Percentiles rank a stretch among this genome's conserved stretches.
These are phyloP conservation scores for Favolaschia claudopus DNA, from an alignment of 768 basidiomycete genomes.

Conservation along the genomic window DNA sequence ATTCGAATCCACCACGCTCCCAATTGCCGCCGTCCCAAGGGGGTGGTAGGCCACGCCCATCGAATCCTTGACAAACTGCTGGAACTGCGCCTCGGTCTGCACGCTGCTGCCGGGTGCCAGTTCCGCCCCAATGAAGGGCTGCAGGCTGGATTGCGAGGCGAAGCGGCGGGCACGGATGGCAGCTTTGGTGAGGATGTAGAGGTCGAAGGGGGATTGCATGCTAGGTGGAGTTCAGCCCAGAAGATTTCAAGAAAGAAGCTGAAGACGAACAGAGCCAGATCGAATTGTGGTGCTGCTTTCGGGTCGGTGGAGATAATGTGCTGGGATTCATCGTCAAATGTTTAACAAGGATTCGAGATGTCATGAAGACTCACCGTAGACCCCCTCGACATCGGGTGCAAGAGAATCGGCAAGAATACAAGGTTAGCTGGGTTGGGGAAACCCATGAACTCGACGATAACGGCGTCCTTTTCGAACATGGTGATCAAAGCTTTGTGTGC, in stretches of 20 bases:
- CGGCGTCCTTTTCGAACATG: background rate
- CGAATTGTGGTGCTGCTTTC: background rate
- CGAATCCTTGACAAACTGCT: background rate
- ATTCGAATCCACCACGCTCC: conserved; percentile 2
- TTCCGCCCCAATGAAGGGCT: no score
- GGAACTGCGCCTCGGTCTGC: no score
- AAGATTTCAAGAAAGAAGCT: no score
- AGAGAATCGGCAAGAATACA: conserved; percentile 4
- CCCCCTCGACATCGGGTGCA: conserved; percentile 9
- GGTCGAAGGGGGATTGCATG: conserved; percentile 8
- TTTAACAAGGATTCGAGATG: background rate
- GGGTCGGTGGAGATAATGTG: conserved; percentile 4
- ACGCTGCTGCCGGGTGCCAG: no score
- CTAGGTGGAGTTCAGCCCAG: no score
- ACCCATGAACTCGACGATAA: conserved; percentile 6
- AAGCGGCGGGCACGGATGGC: background rate
- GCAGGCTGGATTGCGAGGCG: background rate
- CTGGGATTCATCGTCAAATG: background rate
- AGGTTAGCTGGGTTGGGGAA: conserved; percentile 6
- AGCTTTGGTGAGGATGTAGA: conserved; percentile 8
- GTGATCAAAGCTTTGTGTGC: background rate
- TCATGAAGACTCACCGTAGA: background rate
- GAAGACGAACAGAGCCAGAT: conserved; percentile 11
- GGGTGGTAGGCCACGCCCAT: conserved; percentile 2
- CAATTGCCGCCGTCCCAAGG: conserved; percentile 2